A percentile compares a stretch with the other conserved stretches of the same genome.
Conservation (phyloP, 2,329 filamentous ascomycete genomes). For the Penicillium sp. region DNA sequence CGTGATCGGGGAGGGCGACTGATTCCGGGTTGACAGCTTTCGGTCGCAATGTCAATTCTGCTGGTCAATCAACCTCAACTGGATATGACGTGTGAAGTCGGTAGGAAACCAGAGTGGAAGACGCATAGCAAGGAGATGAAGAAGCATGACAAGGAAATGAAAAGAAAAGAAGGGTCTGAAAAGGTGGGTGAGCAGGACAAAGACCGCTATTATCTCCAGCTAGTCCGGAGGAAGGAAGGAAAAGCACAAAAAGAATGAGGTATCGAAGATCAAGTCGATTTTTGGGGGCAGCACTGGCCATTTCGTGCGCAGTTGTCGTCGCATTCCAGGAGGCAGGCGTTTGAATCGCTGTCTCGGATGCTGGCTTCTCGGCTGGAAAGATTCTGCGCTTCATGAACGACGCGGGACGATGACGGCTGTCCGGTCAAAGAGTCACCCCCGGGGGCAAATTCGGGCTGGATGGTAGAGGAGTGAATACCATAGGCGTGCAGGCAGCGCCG, state of each 20-base stretch:
- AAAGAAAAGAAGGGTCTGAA: no score
- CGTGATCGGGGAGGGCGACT: no score
- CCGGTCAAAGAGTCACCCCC: conserved; percentile 27
- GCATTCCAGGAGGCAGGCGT: conserved; percentile 44
- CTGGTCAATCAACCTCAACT: no score
- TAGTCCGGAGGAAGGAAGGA: background rate
- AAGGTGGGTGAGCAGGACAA: conserved; percentile 1
- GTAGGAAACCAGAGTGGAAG: no score
- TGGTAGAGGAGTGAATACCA: conserved; percentile 94
- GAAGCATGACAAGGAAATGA: no score
- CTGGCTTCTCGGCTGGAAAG: conserved; percentile 32
- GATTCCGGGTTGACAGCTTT: no score
- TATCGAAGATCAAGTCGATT: conserved; percentile 17
- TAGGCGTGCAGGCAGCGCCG: conserved; percentile 88
- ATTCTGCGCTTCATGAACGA: conserved; percentile 14
- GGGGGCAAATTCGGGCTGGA: conserved; percentile 74
- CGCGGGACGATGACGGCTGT: conserved; percentile 19
- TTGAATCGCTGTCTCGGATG: conserved; percentile 32
- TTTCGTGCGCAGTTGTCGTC: conserved; percentile 40
- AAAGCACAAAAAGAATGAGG: background rate
- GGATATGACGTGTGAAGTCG: no score
- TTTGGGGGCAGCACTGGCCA: conserved; percentile 39
- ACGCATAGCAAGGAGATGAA: no score
- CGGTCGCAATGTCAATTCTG: no score
- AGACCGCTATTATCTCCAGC: background rate